Evolutionary conservation across 1,284 basidiomycete genomes (phyloP), one percentile per base, ranked within the genome.

Genomic region (Marasmius oreades): DNA sequence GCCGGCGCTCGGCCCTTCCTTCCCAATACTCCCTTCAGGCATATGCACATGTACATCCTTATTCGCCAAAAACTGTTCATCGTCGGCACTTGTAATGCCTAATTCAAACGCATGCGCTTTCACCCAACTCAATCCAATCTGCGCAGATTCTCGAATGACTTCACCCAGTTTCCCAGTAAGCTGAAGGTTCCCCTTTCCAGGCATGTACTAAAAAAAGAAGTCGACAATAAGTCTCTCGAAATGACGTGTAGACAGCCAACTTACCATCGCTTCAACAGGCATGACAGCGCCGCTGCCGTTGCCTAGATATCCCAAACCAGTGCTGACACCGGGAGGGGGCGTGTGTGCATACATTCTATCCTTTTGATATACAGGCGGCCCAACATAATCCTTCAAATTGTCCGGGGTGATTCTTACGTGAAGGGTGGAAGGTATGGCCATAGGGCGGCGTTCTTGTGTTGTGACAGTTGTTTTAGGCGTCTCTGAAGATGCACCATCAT

Each of bases 131-230:
- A 98, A 76, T 1, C 90, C 93, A 61, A 98, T 96, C 70, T 96
- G 92, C 0, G 96, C 95, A 57, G 90, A 93, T 74, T 98, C 96
- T 56, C 94, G 85, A 69, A 98, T 98, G 59, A 98, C 96, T 66
- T 99, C 96, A 52, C 96, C 96, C 2, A 99, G 87, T 77, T 98
- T 98, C 52, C 96, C 96, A 0, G 96, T 98, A 5, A 98, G 76
- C 66, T 95, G 93, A 2, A 98, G 76, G 7, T 78, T 79, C 11
- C 94, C 95, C 70, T 95, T 95, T 6, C 93, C 94, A 26, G 93
- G 93, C 92, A 95, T 95, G 54, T 84, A 86, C 92, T 94, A 63
- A 44, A 18, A 51, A 36, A 39, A 6, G 16, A 23, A 46, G 7
- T 18, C 8, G 14, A 5, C 7, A 6, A 23, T n/a, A 10, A 52